Evolutionary conservation across 306 rosid genomes (phyloP), one percentile per base, ranked within the genome.

Genomic region (Parietaria judaica): DNA sequence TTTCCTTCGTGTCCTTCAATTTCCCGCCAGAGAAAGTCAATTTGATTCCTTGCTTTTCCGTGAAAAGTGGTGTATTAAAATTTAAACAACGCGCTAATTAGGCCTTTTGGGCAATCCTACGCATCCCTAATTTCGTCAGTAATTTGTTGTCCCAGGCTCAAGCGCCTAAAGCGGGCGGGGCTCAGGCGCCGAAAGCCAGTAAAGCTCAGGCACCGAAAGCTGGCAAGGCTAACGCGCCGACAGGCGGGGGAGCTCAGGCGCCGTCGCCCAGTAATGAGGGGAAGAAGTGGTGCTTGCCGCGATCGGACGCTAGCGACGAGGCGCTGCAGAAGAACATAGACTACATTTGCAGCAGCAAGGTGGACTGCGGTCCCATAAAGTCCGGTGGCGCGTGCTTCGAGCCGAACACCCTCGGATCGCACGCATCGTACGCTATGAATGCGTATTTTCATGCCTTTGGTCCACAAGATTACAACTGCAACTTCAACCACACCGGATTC

Each of bases 391-490:
- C 79, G 11, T 81, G 84, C 36, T 81, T 56, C 54, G 34, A 78
- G 7, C 87, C 87, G 31, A 72, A 81, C 31, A 78, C 77, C 0
- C 72, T 81, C 50, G 56, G 67, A 57, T 78, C 84, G 4, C 87
- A 81, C 51, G 84, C 87, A 2, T 69, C 87, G 12, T 81, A 78
- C 70, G 84, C 80, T 41, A 78, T 81, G 84, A 75, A 81, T 64
- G 81, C 81, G 7, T 78, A 78, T 17, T 81, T 62, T 53, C 97
- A 83, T 52, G 13, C 76, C 14, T 65, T 60, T 4, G 91, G 89
- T 7, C 79, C 69, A 45, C 83, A 83, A 51, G 77, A 74, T 49
- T 23, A 0, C 23, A 74, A 81, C 63, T 91, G 96, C 53, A 80
- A 83, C 64, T 91, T 91, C 63, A 56, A 48, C 23, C 64, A 77